Conservation (phyloP, 2,329 filamentous ascomycete genomes). For the Colletotrichum tabaci region DNA sequence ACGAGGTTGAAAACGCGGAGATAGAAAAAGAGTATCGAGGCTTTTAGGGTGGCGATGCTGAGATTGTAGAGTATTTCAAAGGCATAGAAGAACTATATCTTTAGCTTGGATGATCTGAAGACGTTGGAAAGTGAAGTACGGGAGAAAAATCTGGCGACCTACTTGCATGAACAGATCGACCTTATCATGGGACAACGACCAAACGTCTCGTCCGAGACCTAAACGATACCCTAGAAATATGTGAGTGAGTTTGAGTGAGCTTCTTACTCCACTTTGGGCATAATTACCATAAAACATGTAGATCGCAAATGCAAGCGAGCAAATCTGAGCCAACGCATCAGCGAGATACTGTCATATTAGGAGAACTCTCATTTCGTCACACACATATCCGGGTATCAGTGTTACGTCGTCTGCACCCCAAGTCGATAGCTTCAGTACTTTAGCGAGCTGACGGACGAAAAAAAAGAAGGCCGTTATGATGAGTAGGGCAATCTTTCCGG, state of each 20-base stretch:
- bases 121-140: too few species aligned
- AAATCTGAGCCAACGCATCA: not conserved
- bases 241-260: not conserved
- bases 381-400: not conserved
- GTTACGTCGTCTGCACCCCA: not conserved
- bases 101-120: not conserved
- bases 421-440: not conserved
- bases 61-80: not conserved
- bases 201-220: not conserved
- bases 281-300: not conserved
- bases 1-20: not conserved
- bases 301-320: not conserved
- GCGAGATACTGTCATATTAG: too few species aligned
- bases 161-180: not conserved
- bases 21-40: not conserved
- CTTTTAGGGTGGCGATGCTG: not conserved
- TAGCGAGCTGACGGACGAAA: not conserved
- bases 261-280: too few species aligned
- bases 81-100: not conserved
- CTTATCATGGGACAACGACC: not conserved
- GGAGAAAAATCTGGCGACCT: not conserved
- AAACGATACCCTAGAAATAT: not conserved
- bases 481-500: not conserved
- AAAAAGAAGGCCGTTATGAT: not conserved
- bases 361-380: not conserved